A percentile compares a stretch with the other conserved stretches of the same genome.
phyloP scores from a whole-genome alignment of 2,329 filamentous ascomycete genomes.

The Microthyrium microscopicum region DNA sequence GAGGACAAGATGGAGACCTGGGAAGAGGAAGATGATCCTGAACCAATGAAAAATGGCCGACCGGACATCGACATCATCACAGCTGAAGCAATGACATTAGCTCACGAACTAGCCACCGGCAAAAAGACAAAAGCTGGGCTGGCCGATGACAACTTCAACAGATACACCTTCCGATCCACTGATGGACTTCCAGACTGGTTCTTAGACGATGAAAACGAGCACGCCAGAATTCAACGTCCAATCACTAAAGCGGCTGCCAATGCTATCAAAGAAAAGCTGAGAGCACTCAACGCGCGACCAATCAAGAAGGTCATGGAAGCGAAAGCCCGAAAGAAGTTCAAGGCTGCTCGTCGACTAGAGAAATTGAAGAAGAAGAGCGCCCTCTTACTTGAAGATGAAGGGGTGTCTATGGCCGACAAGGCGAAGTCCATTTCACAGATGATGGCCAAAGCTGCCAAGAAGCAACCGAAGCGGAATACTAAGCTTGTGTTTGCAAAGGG shows the following conservation, averaged over 20 bases:
- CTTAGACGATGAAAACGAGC: constrained; percentile 72
- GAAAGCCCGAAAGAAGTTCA: constrained; percentile 92
- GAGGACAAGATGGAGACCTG: constrained; percentile 36
- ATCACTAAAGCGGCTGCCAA: constrained; percentile 77
- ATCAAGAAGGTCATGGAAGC: constrained; percentile 99
- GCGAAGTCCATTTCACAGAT: constrained; percentile 66
- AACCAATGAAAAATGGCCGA: constrained; percentile 43
- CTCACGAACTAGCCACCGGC: constrained; percentile 77
- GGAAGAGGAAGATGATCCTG: constrained; percentile 40
- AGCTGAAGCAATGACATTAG: constrained; percentile 96
- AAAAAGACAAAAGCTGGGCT: constrained; percentile 65
- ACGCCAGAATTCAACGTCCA: constrained; percentile 69
- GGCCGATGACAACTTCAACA: constrained; percentile 86
- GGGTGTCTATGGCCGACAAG: constrained; percentile 92
- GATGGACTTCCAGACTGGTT: constrained; percentile 97
- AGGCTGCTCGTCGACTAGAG: constrained; percentile 77
- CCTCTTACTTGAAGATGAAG: constrained; percentile 71
- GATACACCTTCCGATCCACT: constrained; percentile 72
- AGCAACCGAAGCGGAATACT: constrained; percentile 69
- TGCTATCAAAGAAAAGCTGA: constrained; percentile 87
- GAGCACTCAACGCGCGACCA: constrained; percentile 82
- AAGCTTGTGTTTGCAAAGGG: constrained; percentile 82
- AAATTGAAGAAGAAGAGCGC: constrained; percentile 97
- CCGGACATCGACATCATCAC: constrained; percentile 94
- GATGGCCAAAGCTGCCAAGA: constrained; percentile 65